Percentiles rank a stretch among this genome's conserved stretches.
Evolutionary conservation across 1,139 yeast species (phyloP).

Genomic region (Kurtzmaniella quercitrusa): DNA sequence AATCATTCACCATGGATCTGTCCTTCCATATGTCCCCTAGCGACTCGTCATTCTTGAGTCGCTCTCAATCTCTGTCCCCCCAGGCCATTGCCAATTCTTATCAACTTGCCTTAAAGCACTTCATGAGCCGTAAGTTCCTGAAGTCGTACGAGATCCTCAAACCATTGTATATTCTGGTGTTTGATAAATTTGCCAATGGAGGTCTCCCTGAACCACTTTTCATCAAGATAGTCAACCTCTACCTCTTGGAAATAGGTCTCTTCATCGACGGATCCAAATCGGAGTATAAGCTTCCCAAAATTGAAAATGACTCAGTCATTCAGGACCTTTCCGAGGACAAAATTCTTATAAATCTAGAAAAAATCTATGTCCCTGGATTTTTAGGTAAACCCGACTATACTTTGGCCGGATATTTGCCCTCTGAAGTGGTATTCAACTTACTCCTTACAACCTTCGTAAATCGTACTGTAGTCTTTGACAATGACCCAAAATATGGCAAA

Average conservation of each 20-base stretch:
- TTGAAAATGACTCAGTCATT: constrained; percentile 13
- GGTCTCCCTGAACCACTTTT: constrained; percentile 26
- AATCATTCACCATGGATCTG: neutral
- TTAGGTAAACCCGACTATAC: constrained; percentile 7
- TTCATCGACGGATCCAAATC: constrained; percentile 14
- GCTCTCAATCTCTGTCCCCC: constrained; percentile 8
- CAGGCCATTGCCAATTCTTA: constrained; percentile 24
- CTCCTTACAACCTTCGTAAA: constrained; percentile 26
- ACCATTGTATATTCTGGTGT: constrained; percentile 20
- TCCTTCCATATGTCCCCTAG: neutral
- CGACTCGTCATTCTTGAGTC: neutral
- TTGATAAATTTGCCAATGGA: constrained; percentile 21
- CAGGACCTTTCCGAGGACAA: constrained; percentile 17
- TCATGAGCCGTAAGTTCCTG: constrained; percentile 35
- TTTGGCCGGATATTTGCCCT: constrained; percentile 20
- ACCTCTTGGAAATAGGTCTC: constrained; percentile 35
- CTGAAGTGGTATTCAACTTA: constrained; percentile 31
- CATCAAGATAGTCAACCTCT: constrained; percentile 31
- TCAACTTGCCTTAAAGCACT: constrained; percentile 35
- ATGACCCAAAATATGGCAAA: constrained; percentile 2
- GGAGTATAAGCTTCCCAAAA: constrained; percentile 4
- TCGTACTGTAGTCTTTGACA: constrained; percentile 8
- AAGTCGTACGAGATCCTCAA: constrained; percentile 28
- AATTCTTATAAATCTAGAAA: constrained; percentile 19
- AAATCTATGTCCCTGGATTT: constrained; percentile 16